phyloP scores from a whole-genome alignment of 202 grass and related monocot species.

The Saccharum hybrid region DNA sequence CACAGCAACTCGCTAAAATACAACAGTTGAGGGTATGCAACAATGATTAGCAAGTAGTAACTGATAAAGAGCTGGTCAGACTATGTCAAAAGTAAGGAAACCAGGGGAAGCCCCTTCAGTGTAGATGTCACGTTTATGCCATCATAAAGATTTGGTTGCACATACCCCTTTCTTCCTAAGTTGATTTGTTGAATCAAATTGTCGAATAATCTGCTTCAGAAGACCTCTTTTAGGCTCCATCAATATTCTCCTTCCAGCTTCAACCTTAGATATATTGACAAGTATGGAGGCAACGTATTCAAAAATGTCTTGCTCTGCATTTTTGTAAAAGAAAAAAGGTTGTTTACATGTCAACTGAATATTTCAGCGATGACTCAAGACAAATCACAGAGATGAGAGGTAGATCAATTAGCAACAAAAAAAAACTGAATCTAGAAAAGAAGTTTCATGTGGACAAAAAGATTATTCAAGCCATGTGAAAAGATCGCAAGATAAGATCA shows the following conservation, averaged over 20 bases:
- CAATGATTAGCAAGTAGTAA: slow-evolving; percentile 3
- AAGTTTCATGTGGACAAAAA: neutral
- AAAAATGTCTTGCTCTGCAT: slow-evolving; percentile 71
- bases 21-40: slow-evolving; percentile 12
- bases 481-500: neutral
- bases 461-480: neutral
- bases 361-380: neutral
- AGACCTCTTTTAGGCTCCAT: slow-evolving; percentile 86
- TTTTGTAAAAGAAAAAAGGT: slow-evolving; percentile 17
- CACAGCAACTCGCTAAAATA: neutral
- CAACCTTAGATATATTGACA: slow-evolving; percentile 93
- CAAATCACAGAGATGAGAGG: slow-evolving; percentile 26
- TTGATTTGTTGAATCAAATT: slow-evolving; percentile 91
- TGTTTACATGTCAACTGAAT: neutral
- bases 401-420: neutral
- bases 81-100: slow-evolving; percentile 10
- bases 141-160: slow-evolving; percentile 19
- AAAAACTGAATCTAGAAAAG: slow-evolving; percentile 5
- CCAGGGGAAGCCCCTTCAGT: neutral
- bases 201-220: slow-evolving; percentile 84
- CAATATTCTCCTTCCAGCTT: slow-evolving; percentile 82
- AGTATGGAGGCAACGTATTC: slow-evolving; percentile 88
- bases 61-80: slow-evolving; percentile 1
- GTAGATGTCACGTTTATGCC: slow-evolving; percentile 4
- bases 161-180: slow-evolving; percentile 92